Evolutionary conservation across 805 yeast genomes (phyloP).

Genomic region (Cyberlindnera mycetangii): DNA sequence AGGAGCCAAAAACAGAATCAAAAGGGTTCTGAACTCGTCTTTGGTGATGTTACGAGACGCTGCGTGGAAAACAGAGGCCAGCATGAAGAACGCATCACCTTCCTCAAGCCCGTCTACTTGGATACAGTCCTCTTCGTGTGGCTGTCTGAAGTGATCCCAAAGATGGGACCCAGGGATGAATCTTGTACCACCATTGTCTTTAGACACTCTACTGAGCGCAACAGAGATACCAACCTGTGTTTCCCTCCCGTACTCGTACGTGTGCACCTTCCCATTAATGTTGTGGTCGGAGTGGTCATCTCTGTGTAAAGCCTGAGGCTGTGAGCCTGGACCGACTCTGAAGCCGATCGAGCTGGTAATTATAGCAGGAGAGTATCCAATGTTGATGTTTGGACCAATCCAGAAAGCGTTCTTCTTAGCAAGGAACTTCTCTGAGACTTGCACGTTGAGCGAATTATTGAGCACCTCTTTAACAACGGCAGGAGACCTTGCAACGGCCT

Average conservation of each 20-base stretch:
- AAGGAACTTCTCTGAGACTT: conserved; percentile 4
- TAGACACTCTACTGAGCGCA: conserved; percentile 7
- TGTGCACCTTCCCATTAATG: background rate
- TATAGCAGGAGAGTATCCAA: conserved; percentile 3
- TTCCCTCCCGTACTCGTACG: conserved; percentile 1
- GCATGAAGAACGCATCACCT: conserved; percentile 33
- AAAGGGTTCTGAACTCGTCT: conserved; percentile 27
- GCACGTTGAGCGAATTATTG: background rate
- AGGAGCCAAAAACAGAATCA: conserved; percentile 30
- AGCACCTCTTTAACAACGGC: conserved; percentile 3
- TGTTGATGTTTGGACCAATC: conserved; percentile 4
- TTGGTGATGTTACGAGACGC: conserved; percentile 30
- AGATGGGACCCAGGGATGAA: conserved; percentile 35
- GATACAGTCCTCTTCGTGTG: conserved; percentile 22
- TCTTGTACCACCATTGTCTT: conserved; percentile 32
- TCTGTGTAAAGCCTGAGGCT: conserved; percentile 1
- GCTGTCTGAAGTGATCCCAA: conserved; percentile 30
- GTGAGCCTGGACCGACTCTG: conserved; percentile 7
- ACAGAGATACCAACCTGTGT: conserved; percentile 7
- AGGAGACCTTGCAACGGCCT: conserved; percentile 3
- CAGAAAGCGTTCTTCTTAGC: conserved; percentile 6
- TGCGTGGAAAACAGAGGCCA: conserved; percentile 32
- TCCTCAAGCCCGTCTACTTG: conserved; percentile 29
- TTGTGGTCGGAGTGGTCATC: conserved; percentile 7
- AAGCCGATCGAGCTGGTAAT: conserved; percentile 2